Evolutionary conservation across 345 rosid species (phyloP), one percentile per base, ranked within the genome.

Genomic region (Aquilaria malaccensis): DNA sequence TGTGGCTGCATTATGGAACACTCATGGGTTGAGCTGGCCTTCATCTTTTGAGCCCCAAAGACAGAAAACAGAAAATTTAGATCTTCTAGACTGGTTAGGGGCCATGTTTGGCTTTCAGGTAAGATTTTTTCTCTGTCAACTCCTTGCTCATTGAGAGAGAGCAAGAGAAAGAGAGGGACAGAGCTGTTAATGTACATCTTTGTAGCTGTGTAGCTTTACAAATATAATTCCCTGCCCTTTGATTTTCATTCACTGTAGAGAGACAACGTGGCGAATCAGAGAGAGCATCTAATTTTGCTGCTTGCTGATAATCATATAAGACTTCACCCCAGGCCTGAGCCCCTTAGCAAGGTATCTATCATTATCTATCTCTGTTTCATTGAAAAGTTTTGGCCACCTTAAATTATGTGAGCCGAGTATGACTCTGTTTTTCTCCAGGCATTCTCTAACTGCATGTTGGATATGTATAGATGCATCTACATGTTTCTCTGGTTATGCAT

Each of bases 21-120:
- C 87, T 67, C 92, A 87, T 32, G 95, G 97, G 66, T 71, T 94
- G 77, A 84, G 75, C 72, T 90, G 97, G 99, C 95, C 99, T 30
- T 11, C 91, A 15, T 73, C 84, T 64, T 85, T 86, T 73, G 96
- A 88, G 72, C 97, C 82, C 71, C 89, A 83, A 53, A 80, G 88
- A 79, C 95, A 84, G 70, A 90, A 86, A 81, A 67, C 87, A 12
- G 93, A 96, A 63, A 91, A 94, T 62, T 53, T 90, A 31, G 99
- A 94, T 71, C 83, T 94, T 76, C 87, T 94, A 41, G 99, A 94
- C 72, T 94, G 99, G 97, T 76, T 94, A 73, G 81, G 93, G 67
- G 96, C 97, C 46, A 86, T 90, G 96, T 94, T 88, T 67, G 97
- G 99, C 54, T 94, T 94, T 79, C 99, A 94, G 96, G 99, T 68